Base-by-base conservation (phyloP, 352 stramenopile species). In the Phytopythium ostracodes region DNA sequence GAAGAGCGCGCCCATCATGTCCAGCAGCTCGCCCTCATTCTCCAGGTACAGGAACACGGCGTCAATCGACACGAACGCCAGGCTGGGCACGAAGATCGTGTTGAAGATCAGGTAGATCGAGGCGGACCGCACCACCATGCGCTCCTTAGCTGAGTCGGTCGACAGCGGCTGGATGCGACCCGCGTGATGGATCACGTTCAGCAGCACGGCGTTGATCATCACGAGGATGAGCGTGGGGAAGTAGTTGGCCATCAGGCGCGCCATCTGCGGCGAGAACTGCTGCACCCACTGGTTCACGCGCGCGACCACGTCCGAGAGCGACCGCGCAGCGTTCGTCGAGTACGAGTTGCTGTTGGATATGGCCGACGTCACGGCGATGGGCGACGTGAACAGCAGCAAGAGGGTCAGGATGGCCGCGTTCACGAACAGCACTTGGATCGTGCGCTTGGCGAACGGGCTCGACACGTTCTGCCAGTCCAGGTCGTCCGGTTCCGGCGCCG, bases 61-160 rank as follows among this genome's bases (percentile, higher is more conserved):
- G 60, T 93, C 85, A 70, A 95, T 95, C 14, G 86, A 95, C 59
- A 92, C 87, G 66, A 95, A 93, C 27, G 86, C 85, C 51, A 93
- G 67, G 59, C 82, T 93, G 7, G 86, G 86, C 60, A 95, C 84
- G 62, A 93, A 92, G 56, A 95, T 84, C 50, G 86, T 95, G 77
- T 93, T 95, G 54, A 95, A 95, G 56, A 95, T 88, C 63, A 95
- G 66, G 62, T 95, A 91, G 62, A 92, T 77, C 18, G 79, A 76
- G 29, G 84, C 87, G 11, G 80, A 90, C 56, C 81, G 86, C 59
- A 95, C 59, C 52, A 95, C 91, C 64, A 89, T 79, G 46, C 85
- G 74, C 56, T 95, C 86, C 54, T 95, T 95, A 53, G 79, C 84
- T 38, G 86, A 95, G 66, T 95, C 86, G 1, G 86, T 93, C 22